Percentiles rank a stretch among this genome's conserved stretches.
phyloP scores from a whole-genome alignment of 2,329 filamentous ascomycete species.

The Pseudonectria buxi region DNA sequence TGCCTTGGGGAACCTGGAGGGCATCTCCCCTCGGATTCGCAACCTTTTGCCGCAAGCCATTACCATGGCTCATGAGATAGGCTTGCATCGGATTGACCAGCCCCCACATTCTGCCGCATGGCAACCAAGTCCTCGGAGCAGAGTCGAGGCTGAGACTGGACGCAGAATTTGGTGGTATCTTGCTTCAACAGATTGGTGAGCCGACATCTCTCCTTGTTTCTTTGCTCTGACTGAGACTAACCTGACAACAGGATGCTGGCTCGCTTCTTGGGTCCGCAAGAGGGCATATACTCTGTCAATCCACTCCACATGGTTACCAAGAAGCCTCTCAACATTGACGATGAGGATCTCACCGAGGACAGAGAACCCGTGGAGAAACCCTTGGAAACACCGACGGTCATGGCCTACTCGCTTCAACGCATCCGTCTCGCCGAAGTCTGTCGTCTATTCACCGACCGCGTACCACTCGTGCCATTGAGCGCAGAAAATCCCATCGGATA shows the following conservation, averaged over 20 bases:
- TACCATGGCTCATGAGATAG: conserved; percentile 27
- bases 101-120: conserved; percentile 12
- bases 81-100: conserved; percentile 34
- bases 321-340: conserved; percentile 32
- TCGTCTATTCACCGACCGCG: conserved; percentile 28
- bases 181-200: conserved; percentile 33
- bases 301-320: conserved; percentile 33
- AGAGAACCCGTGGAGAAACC: conserved; percentile 24
- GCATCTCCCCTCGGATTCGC: conserved; percentile 18
- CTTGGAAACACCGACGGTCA: conserved; percentile 24
- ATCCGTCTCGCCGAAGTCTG: conserved; percentile 31
- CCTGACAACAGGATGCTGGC: conserved; percentile 26
- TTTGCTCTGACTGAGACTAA: conserved; percentile 1
- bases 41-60: conserved; percentile 24
- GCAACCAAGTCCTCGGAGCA: conserved; percentile 15
- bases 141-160: conserved; percentile 29
- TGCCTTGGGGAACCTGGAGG: conserved; percentile 31
- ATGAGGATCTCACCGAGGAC: conserved; percentile 28
- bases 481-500: conserved; percentile 26
- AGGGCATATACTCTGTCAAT: conserved; percentile 31
- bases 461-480: conserved; percentile 16
- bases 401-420: conserved; percentile 33
- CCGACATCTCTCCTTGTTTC: background rate
- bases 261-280: conserved; percentile 28
- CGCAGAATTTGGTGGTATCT: conserved; percentile 40